Evolutionary conservation across 257 asterid species (phyloP), one percentile per base, ranked within the genome.

Genomic region (Fraxinus cuspidata): DNA sequence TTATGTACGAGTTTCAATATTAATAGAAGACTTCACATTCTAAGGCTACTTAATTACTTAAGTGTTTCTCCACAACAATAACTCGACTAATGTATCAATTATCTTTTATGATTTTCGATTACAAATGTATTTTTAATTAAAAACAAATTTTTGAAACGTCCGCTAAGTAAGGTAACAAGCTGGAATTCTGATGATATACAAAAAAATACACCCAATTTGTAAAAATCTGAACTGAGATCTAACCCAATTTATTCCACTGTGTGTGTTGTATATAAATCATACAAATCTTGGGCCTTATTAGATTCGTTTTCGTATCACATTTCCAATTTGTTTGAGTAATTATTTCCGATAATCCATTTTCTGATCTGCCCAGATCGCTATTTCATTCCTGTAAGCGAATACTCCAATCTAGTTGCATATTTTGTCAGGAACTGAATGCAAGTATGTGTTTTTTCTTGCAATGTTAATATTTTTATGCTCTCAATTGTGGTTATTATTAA

Each of bases 331-430:
- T 23, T 31, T 38, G 65, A 19, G 37, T 74, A 70, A 76, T 73
- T 64, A 31, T 53, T 77, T 31, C 70, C 18, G 35, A 69, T 60
- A 81, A 81, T 80, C 79, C 27, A 72, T 31, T 47, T 79, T 74
- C 81, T 69, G 87, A 84, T 81, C 85, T 76, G 75, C 67, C 37
- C 73, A 31, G 78, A 44, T 81, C 83, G 79, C 64, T 70, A 76
- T 40, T 44, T 65, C 82, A 75, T 73, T 76, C 4, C 10, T 2
- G 66, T 58, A 58, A 58, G 66, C 29, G 6, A 13, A 5, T 21
- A 21, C 44, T 80, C 49, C n/a, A 29, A 51, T 42, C 35, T 69
- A 75, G 74, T 81, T 68, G 70, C 78, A 18, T 74, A 74, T 47
- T 47, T 79, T 70, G 42, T 77, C 16, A 56, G 44, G 4, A 58